These are phyloP conservation scores for Fragaria nilgerrensis DNA, from an alignment of 306 rosid genomes.

Conservation along the genomic window DNA sequence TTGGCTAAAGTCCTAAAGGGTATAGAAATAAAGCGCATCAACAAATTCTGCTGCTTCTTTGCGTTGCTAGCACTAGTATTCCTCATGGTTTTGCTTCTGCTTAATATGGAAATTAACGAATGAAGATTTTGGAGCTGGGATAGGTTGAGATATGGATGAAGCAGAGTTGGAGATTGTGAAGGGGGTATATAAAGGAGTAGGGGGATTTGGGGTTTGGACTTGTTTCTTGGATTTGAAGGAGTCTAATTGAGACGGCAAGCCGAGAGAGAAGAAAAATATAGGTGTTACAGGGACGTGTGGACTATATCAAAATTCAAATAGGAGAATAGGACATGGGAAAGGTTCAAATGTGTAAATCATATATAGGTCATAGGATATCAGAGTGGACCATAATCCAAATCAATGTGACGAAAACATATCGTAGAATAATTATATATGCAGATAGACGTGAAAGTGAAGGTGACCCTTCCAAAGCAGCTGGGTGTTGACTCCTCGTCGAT, in stretches of 20 bases:
- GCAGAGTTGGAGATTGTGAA: not conserved
- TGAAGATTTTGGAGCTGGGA: not conserved
- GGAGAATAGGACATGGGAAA: not conserved
- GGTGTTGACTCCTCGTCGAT: not conserved
- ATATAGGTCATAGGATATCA: too few relatives aligned
- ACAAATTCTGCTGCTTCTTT: conserved; percentile 13
- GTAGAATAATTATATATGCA: not conserved
- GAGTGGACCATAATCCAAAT: not conserved
- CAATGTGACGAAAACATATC: not conserved
- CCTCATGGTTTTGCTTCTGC: conserved; percentile 1
- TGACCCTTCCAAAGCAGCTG: not conserved
- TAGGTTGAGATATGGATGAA: not conserved
- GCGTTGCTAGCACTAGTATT: conserved; percentile 1
- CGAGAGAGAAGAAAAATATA: not conserved
- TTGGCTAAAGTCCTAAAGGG: conserved; percentile 44
- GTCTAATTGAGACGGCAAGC: conserved; percentile 10
- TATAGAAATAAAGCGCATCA: conserved; percentile 20
- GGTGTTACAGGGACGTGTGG: conserved; percentile 15
- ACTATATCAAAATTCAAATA: not conserved
- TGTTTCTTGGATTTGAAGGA: conserved; percentile 11
- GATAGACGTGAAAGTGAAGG: not conserved
- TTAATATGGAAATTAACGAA: not conserved
- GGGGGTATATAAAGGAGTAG: not conserved
- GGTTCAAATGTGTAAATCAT: not conserved
- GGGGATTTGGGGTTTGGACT: conserved; percentile 5